These are phyloP conservation scores for Fennellomyces sp. DNA, from an alignment of 371 early-diverging fungal genomes.

Conservation along the genomic window DNA sequence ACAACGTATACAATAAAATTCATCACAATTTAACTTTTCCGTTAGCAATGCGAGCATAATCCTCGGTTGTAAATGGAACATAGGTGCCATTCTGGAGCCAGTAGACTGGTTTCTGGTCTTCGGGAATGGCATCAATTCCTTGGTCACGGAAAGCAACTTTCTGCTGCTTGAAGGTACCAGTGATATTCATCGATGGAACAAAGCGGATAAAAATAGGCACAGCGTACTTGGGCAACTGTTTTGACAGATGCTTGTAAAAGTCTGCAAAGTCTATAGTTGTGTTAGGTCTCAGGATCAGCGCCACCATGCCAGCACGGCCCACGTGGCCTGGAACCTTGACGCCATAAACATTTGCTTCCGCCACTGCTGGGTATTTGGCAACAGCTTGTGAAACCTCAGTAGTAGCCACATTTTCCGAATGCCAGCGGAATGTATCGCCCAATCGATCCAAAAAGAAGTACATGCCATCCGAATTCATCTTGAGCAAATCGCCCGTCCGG, in stretches of 20 bases:
- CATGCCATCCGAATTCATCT: conserved; percentile 55
- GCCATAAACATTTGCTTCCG: conserved; percentile 69
- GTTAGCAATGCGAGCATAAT: background rate
- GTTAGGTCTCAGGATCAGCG: conserved; percentile 37
- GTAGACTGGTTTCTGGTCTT: conserved; percentile 42
- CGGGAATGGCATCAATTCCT: conserved; percentile 37
- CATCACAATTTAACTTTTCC: background rate
- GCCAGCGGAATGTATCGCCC: conserved; percentile 81
- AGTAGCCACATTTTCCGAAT: conserved; percentile 71
- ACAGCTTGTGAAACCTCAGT: conserved; percentile 65
- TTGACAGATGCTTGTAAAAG: conserved; percentile 30
- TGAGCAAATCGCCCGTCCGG: conserved; percentile 69
- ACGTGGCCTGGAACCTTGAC: conserved; percentile 52
- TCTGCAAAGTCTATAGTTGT: conserved; percentile 43
- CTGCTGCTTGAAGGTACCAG: conserved; percentile 60
- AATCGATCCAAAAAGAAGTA: conserved; percentile 75
- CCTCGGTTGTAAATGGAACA: conserved; percentile 1
- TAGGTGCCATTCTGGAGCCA: conserved; percentile 49
- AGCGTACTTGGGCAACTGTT: conserved; percentile 61
- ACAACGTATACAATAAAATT: background rate
- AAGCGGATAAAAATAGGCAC: conserved; percentile 62
- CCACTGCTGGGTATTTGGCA: conserved; percentile 54
- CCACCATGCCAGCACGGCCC: conserved; percentile 79
- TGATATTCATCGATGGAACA: conserved; percentile 46
- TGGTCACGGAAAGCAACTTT: conserved; percentile 51